Conservation (phyloP, 768 basidiomycete species). For the Mycena kentingensis region DNA sequence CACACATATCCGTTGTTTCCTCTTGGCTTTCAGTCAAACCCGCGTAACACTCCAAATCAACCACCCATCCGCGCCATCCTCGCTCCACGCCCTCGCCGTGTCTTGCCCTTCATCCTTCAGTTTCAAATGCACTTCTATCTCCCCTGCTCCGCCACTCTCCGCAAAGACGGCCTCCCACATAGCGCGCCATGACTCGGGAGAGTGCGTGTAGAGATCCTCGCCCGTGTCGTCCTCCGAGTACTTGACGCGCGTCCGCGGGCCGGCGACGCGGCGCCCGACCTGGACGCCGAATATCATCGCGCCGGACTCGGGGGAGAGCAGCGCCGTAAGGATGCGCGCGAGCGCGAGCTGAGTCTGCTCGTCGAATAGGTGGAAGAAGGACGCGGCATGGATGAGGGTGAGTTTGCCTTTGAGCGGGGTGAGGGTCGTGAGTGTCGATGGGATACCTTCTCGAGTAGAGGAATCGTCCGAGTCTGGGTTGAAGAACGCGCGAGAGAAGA, state of each 20-base stretch:
- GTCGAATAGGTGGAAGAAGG: slow-evolving; percentile 40
- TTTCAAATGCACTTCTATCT: too few relatives aligned
- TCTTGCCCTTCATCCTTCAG: too few relatives aligned
- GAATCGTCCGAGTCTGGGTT: not conserved
- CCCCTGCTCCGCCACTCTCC: too few relatives aligned
- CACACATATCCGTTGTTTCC: too few relatives aligned
- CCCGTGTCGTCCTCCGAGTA: not conserved
- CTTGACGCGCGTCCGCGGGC: too few relatives aligned
- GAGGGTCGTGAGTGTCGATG: not conserved
- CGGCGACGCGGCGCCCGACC: too few relatives aligned
- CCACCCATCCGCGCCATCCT: too few relatives aligned
- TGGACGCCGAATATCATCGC: slow-evolving; percentile 14
- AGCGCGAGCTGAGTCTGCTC: slow-evolving; percentile 34
- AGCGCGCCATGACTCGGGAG: not conserved
- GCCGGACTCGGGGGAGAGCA: slow-evolving; percentile 34
- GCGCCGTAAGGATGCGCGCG: slow-evolving; percentile 28
- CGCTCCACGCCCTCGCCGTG: too few relatives aligned
- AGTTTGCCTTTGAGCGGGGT: slow-evolving; percentile 38
- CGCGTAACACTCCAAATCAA: too few relatives aligned
- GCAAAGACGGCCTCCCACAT: slow-evolving; percentile 1
- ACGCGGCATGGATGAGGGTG: slow-evolving; percentile 44
- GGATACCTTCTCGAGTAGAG: too few relatives aligned
- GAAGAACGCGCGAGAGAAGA: slow-evolving; percentile 31
- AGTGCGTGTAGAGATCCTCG: not conserved
- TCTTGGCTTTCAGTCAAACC: too few relatives aligned